phyloP scores from a whole-genome alignment of 1,284 basidiomycete genomes.

The Sanguinoderma infundibulare region DNA sequence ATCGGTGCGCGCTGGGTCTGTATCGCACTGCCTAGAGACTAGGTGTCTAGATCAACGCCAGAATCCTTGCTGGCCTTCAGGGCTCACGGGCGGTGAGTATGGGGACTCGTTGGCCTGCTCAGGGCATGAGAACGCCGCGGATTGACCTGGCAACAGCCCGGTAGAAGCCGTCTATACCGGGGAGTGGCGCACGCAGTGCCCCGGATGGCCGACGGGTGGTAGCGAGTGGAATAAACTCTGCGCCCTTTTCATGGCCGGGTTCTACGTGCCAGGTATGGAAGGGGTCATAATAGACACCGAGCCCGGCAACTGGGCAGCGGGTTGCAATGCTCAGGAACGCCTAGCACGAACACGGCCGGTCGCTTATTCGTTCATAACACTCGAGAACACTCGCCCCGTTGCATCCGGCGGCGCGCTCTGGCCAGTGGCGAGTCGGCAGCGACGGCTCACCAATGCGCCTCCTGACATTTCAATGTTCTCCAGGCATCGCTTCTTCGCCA shows the following conservation, averaged over 20 bases:
- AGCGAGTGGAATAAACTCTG: constrained; percentile 11
- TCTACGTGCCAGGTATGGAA: constrained; percentile 11
- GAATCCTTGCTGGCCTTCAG: constrained; percentile 8
- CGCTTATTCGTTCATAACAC: neutral
- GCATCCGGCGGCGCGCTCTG: constrained; percentile 1
- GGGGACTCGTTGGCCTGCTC: neutral
- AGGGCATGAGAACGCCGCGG: constrained; percentile 9
- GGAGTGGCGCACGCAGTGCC: constrained; percentile 3
- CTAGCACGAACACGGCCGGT: constrained; percentile 4
- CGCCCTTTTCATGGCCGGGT: constrained; percentile 2
- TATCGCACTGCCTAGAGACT: too few species aligned
- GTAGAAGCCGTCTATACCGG: neutral
- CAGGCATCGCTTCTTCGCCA: neutral
- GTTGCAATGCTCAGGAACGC: constrained; percentile 14
- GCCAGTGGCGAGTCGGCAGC: neutral
- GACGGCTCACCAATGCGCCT: neutral
- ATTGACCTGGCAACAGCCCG: constrained; percentile 12
- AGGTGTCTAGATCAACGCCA: neutral
- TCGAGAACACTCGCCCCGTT: neutral
- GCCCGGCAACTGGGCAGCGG: neutral
- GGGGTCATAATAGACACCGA: constrained; percentile 12
- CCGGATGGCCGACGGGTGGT: constrained; percentile 17
- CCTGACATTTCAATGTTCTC: neutral
- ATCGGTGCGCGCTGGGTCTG: constrained; percentile 20
- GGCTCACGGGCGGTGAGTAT: constrained; percentile 14